phyloP scores from a whole-genome alignment of 2,329 filamentous ascomycete species.

The Harringtonia aguacate region DNA sequence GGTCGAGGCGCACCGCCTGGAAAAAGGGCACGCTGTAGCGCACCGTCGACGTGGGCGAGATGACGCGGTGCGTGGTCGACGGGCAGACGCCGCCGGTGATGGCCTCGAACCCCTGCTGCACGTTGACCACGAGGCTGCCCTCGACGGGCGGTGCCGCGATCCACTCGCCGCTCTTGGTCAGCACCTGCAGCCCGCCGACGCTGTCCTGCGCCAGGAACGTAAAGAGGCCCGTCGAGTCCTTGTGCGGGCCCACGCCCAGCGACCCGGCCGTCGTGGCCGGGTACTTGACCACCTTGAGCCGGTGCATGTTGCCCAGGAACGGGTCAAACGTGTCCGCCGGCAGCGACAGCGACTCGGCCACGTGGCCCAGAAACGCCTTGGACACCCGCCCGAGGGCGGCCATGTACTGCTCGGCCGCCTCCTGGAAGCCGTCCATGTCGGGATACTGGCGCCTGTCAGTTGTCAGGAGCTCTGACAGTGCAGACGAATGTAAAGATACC shows the following conservation, averaged over 20 bases:
- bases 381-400: constrained; percentile 37
- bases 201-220: constrained; percentile 52
- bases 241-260: constrained; percentile 52
- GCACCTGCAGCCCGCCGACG: constrained; percentile 37
- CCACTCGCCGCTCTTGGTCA: constrained; percentile 38
- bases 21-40: constrained; percentile 34
- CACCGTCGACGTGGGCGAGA: constrained; percentile 11
- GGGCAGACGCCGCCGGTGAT: constrained; percentile 42
- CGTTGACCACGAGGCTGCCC: constrained; percentile 44
- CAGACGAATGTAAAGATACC: not conserved
- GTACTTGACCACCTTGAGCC: constrained; percentile 48
- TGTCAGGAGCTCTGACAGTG: not conserved
- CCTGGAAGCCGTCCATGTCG: constrained; percentile 17
- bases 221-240: constrained; percentile 52
- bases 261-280: constrained; percentile 19
- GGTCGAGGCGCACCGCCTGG: constrained; percentile 35
- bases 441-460: constrained; percentile 17
- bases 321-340: constrained; percentile 36
- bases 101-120: constrained; percentile 47
- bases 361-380: constrained; percentile 40
- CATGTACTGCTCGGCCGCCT: constrained; percentile 36
- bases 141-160: constrained; percentile 34
- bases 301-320: constrained; percentile 46
- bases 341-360: constrained; percentile 43
- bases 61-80: constrained; percentile 37